Percentiles rank a stretch among this genome's conserved stretches.
phyloP scores from a whole-genome alignment of 2,329 filamentous ascomycete genomes.

The Beauveria asiatica region DNA sequence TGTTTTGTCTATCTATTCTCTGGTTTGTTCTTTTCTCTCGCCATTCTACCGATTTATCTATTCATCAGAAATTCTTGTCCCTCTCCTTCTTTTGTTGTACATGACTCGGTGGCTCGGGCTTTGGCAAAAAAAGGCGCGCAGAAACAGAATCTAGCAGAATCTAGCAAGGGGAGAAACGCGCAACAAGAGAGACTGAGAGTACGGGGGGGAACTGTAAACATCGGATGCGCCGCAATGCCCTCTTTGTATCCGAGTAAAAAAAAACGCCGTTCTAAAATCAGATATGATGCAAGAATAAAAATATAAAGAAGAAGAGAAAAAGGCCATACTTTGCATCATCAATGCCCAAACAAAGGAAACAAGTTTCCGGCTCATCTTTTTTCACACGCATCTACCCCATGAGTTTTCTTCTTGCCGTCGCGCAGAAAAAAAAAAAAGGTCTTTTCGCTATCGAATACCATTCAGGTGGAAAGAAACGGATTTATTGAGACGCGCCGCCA shows the following conservation, averaged over 20 bases:
- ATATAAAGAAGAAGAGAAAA: constrained; percentile 9
- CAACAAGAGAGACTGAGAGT: background rate
- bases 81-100: constrained; percentile 3
- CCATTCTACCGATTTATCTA: background rate
- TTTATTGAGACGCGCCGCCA: constrained; percentile 17
- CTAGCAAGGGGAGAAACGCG: background rate
- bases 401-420: background rate
- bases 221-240: constrained; percentile 9
- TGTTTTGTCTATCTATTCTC: constrained; percentile 4
- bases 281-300: constrained; percentile 10
- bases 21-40: background rate
- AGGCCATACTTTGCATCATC: constrained; percentile 5
- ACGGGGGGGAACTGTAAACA: background rate
- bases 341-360: constrained; percentile 8
- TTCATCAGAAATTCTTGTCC: background rate
- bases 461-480: background rate
- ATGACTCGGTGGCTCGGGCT: background rate
- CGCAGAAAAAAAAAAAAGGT: background rate
- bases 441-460: background rate
- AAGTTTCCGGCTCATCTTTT: background rate
- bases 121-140: background rate
- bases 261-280: constrained; percentile 7
- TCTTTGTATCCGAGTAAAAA: constrained; percentile 6
- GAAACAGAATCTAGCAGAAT: background rate
- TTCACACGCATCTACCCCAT: background rate